These are phyloP conservation scores for Magnolia sinica DNA, from an alignment of 164 flowering plant genomes.

Conservation along the genomic window DNA sequence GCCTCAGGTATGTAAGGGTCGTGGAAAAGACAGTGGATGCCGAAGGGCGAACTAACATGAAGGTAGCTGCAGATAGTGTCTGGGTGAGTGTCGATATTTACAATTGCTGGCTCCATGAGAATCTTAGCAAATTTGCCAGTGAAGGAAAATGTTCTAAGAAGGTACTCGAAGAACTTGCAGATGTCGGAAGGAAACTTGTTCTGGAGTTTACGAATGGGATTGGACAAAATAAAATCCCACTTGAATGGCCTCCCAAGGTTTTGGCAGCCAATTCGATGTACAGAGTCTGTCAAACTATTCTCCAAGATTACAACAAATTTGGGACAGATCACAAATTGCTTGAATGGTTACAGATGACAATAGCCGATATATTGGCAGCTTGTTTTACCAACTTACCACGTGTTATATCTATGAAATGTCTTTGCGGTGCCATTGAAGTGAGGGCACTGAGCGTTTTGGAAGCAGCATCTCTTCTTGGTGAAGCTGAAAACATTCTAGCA, in stretches of 20 bases:
- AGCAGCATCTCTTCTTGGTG: conserved; percentile 44
- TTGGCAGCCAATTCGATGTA: conserved; percentile 66
- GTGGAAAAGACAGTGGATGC: conserved; percentile 35
- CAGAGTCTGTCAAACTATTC: conserved; percentile 37
- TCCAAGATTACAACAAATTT: conserved; percentile 19
- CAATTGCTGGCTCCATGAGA: conserved; percentile 46
- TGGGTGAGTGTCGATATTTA: conserved; percentile 54
- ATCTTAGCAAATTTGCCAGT: conserved; percentile 39
- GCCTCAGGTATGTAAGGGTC: conserved; percentile 37
- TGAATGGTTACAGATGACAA: conserved; percentile 28
- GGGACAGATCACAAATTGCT: conserved; percentile 23
- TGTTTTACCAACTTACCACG: conserved; percentile 48
- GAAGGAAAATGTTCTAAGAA: conserved; percentile 32
- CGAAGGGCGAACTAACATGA: conserved; percentile 23
- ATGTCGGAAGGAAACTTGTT: conserved; percentile 27
- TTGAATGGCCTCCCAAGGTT: conserved; percentile 2
- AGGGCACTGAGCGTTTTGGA: conserved; percentile 25
- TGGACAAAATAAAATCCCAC: conserved; percentile 33
- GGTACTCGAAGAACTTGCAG: conserved; percentile 33
- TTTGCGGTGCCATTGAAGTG: conserved; percentile 31
- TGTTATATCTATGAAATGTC: conserved; percentile 24
- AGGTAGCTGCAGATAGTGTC: conserved; percentile 46
- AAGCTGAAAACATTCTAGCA: conserved; percentile 38
- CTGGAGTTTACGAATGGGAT: conserved; percentile 20
- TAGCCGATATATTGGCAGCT: conserved; percentile 46